Base-by-base conservation (phyloP, 2,329 filamentous ascomycete genomes). In the Botrytis byssoidea region DNA sequence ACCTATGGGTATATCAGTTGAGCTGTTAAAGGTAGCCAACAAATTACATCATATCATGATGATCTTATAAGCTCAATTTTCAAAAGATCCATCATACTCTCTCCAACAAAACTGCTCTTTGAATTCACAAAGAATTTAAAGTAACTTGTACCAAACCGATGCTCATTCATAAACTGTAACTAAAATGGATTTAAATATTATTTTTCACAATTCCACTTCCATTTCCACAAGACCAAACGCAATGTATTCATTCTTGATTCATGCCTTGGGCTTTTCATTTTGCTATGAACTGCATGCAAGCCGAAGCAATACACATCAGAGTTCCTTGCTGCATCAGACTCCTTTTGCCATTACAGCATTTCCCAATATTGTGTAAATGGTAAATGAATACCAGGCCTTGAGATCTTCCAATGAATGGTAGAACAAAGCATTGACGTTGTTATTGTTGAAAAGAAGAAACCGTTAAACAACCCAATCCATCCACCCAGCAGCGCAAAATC, bases 351-450 rank as follows among this genome's bases (percentile, higher is more conserved):
- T 75, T 77, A 77, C 77, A 78, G 77, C 78, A 76, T 76, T 78
- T 78, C 77, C 76, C 79, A 78, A 76, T 76, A 76, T 79, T 75
- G 73, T 77, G 74, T 77, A 74, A 77, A 67, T 72, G 70, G 70
- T 72, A 72, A 72, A 44, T 66, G 48, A 72, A 66, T 72, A 72
- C 77, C 77, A 79, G 78, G 76, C 79, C 75, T 77, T 81, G 80
- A 77, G 80, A 75, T 76, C 75, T 78, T 70, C 75, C 77, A 76
- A 75, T 69, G 69, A 76, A 44, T 66, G 78, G 78, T 78, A 60
- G 78, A 79, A 80, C 80, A 81, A 80, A 77, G 79, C 79, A 79
- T 81, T 81, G 80, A 77, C 78, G 76, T 75, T 77, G 74, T 74
- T 70, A 74, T 74, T 73, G 76, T 70, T 74, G 71, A 74, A 74